Percentiles rank a stretch among this genome's conserved stretches.
These are phyloP conservation scores for Hymenoscyphus fructigenus DNA, from an alignment of 2,329 filamentous ascomycete genomes.

Conservation along the genomic window DNA sequence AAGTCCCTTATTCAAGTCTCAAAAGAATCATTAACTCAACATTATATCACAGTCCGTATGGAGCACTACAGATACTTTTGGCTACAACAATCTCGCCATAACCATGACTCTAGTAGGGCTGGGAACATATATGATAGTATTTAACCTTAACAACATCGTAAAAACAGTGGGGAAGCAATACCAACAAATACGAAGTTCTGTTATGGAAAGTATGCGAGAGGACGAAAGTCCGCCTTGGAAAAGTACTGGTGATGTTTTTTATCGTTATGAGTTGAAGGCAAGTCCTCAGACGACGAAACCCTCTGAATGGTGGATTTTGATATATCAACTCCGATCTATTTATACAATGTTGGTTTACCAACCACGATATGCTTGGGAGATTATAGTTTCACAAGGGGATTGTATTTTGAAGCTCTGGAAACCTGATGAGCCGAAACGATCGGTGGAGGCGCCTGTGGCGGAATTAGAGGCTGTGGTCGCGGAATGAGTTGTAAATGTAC, in stretches of 20 bases:
- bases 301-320: slow-evolving; percentile 17
- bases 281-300: slow-evolving; percentile 13
- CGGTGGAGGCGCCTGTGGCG: background rate
- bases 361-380: background rate
- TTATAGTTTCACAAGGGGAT: background rate
- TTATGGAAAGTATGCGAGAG: slow-evolving; percentile 7
- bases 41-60: slow-evolving; percentile 14
- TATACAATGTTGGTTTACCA: background rate
- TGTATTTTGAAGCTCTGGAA: background rate
- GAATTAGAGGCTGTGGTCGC: background rate
- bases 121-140: slow-evolving; percentile 18
- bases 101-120: slow-evolving; percentile 12
- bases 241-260: slow-evolving; percentile 11
- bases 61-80: slow-evolving; percentile 12
- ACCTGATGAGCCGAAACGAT: background rate
- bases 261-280: slow-evolving; percentile 4
- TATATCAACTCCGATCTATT: background rate
- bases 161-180: slow-evolving; percentile 3
- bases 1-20: slow-evolving; percentile 6
- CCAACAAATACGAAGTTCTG: slow-evolving; percentile 3
- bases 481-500: background rate
- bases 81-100: slow-evolving; percentile 11
- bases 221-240: slow-evolving; percentile 12
- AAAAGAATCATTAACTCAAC: background rate
- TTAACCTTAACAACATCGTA: slow-evolving; percentile 18